Base-by-base conservation (phyloP, 768 basidiomycete genomes). In the Termitomyces sp. region DNA sequence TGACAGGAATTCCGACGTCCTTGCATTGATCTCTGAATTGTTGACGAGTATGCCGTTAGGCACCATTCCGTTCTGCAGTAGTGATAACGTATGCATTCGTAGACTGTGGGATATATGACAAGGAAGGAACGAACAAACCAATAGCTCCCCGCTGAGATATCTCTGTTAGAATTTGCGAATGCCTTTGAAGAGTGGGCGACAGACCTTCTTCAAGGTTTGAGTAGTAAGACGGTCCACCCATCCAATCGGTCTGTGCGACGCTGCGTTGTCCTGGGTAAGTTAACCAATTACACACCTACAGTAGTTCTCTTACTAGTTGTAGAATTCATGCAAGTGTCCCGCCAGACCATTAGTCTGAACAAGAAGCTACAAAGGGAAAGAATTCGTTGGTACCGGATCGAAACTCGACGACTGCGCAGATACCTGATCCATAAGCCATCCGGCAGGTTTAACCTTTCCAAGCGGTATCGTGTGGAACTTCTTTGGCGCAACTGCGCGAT, bases 31-130 rank as follows among this genome's bases (percentile, higher is more conserved):
- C 1, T 67, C 78, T 4, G 76, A 58, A 52, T 76, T 74, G 61
- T 80, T 74, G 55, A 73, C 71, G 1, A 83, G 70, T 9, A 81
- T 65, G 30, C 79, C 80, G 56, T 79, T 79, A 0, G 81, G 79
- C 0, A 82, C 77, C 79, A 82, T 78, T 5, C 71, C 81, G 59
- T 83, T 83, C 80, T 79, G 30, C 0, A 32, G 30, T 26, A 32
- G 30, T 26, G 59, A 33, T 41, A 47, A 8, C 24, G 41, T 33
- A 20, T 36, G 14, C 3, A 18, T 60, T 33, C 56, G 35, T 50
- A n/a, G 20, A 47, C 43, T 26, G 36, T 26, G 30, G 28, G 26
- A 26, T 26, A 5, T 11, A 36, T 32, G 14, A 41, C 26, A 14
- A 22, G 20, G n/a, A 54, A 36, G 32, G 9, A 11, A 76, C 78